A percentile compares a stretch with the other conserved stretches of the same genome.
Evolutionary conservation across 2,329 filamentous ascomycete species (phyloP).

Genomic region (Paecilomyces dactylethromorphus): DNA sequence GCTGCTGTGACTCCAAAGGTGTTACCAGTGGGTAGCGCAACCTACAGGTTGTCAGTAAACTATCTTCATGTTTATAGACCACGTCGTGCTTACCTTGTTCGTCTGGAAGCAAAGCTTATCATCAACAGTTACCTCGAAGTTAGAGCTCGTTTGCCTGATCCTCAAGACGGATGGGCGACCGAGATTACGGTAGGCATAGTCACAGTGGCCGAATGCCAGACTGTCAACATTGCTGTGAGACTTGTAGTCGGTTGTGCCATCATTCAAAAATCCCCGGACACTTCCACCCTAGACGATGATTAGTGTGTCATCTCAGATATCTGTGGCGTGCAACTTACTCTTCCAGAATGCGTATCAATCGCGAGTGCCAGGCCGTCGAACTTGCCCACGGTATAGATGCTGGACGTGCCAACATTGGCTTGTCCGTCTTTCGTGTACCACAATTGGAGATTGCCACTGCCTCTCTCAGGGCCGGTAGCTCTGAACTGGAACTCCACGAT

Average conservation of each 20-base stretch:
- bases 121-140: conserved; percentile 75
- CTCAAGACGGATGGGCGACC: conserved; percentile 76
- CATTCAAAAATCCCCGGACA: conserved; percentile 88
- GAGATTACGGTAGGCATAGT: conserved; percentile 84
- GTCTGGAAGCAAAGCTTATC: conserved; percentile 76
- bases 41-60: conserved; percentile 33
- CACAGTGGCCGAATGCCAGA: conserved; percentile 88
- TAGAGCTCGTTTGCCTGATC: conserved; percentile 58
- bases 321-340: conserved; percentile 28
- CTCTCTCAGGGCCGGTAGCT: conserved; percentile 75
- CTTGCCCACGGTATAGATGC: conserved; percentile 73
- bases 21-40: conserved; percentile 73
- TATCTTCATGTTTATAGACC: neutral
- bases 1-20: conserved; percentile 81
- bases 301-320: conserved; percentile 5
- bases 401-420: conserved; percentile 60
- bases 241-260: conserved; percentile 74
- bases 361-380: conserved; percentile 91
- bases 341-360: conserved; percentile 74
- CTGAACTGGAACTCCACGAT: conserved; percentile 80
- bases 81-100: conserved; percentile 44
- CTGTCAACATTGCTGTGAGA: conserved; percentile 70
- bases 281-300: conserved; percentile 55
- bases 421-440: conserved; percentile 76
- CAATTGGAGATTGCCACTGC: conserved; percentile 82